phyloP scores from a whole-genome alignment of 352 stramenopile species.

The Plasmopara viticola region DNA sequence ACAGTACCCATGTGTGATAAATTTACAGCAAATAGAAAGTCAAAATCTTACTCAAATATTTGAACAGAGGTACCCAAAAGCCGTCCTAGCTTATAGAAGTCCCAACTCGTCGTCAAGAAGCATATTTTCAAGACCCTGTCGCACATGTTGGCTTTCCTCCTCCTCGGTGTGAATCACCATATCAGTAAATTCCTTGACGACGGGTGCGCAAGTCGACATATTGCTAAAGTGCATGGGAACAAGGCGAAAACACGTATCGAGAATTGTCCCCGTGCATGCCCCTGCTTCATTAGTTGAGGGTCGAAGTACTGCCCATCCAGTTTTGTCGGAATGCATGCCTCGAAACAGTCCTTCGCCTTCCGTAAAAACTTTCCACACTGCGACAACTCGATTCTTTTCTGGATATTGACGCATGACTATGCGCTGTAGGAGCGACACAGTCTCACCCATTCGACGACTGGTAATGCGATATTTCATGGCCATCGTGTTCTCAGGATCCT shows the following conservation, averaged over 20 bases:
- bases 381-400: constrained; percentile 39
- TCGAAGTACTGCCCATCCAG: constrained; percentile 20
- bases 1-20: too few relatives aligned
- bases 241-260: constrained; percentile 23
- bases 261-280: constrained; percentile 10
- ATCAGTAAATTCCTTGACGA: constrained; percentile 22
- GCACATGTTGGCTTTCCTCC: constrained; percentile 17
- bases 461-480: constrained; percentile 26
- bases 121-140: constrained; percentile 19
- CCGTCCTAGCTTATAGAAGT: not conserved
- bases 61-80: too few relatives aligned
- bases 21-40: too few relatives aligned
- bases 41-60: too few relatives aligned
- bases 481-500: constrained; percentile 18
- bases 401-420: constrained; percentile 40
- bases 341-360: constrained; percentile 28
- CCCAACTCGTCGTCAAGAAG: constrained; percentile 16
- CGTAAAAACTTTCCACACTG: constrained; percentile 56
- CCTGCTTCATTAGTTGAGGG: constrained; percentile 2
- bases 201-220: constrained; percentile 1
- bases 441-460: constrained; percentile 9
- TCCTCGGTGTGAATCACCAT: constrained; percentile 19
- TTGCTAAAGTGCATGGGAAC: constrained; percentile 29
- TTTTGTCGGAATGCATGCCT: constrained; percentile 28
- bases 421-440: constrained; percentile 18